phyloP scores from a whole-genome alignment of 345 rosid species.

The rapeseed (Brassica napus) region DNA sequence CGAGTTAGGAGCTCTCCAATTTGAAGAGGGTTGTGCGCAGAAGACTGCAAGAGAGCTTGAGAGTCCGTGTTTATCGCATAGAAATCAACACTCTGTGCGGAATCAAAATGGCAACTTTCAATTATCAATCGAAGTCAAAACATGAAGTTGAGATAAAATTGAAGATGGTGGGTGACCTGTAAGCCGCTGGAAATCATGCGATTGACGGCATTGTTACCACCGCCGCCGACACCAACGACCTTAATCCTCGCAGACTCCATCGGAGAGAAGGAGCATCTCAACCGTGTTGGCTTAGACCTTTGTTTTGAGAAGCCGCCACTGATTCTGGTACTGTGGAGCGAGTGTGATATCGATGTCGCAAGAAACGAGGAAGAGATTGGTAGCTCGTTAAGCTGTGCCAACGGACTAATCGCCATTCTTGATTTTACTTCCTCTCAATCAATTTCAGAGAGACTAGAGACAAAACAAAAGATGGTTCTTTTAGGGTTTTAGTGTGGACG shows the following conservation, averaged over 20 bases:
- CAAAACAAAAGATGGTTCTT: not conserved
- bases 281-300: conserved; percentile 34
- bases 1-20: conserved; percentile 97
- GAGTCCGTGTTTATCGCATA: conserved; percentile 94
- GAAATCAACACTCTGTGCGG: conserved; percentile 78
- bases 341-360: conserved; percentile 28
- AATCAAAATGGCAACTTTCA: conserved; percentile 4
- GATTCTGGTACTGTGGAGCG: conserved; percentile 36
- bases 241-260: conserved; percentile 90
- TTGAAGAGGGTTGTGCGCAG: conserved; percentile 83
- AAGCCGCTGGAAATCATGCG: conserved; percentile 96
- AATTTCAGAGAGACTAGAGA: not conserved
- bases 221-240: conserved; percentile 96
- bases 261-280: conserved; percentile 66
- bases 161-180: conserved; percentile 51
- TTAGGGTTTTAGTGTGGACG: conserved; percentile 41
- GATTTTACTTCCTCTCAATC: no score
- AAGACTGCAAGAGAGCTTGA: conserved; percentile 84
- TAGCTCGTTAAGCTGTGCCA: conserved; percentile 52
- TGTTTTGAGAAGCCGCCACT: conserved; percentile 36
- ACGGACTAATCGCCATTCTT: conserved; percentile 58
- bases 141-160: not conserved
- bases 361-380: conserved; percentile 46
- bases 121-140: not conserved
- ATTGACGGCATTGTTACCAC: conserved; percentile 98